Base-by-base conservation (phyloP, 1,284 basidiomycete genomes). In the Inonotus hispidus region DNA sequence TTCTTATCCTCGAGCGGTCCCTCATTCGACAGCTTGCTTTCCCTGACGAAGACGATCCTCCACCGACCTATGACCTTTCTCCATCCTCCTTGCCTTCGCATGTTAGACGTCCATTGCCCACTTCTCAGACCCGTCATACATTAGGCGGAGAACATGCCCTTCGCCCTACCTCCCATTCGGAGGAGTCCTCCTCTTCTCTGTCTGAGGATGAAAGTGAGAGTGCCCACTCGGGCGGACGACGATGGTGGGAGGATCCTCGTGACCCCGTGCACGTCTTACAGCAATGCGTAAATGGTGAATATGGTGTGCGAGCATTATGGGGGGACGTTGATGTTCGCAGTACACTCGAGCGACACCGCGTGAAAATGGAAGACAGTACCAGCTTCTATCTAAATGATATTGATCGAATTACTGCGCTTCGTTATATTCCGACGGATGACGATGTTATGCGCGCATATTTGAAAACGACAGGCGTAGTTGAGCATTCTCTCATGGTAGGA, bases 331-430 rank as follows among this genome's bases (percentile, higher is more conserved):
- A 74, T 62, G 88, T 92, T 57, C 77, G 76, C 64, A 75, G 79
- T 67, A 76, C 82, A 59, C 73, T 92, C 54, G 74, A 77, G 56
- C 85, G 89, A 74, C 83, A 80, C 69, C 76, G 79, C 25, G 69
- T 91, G 54, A 77, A 88, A 66, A 68, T 91, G 62, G 87, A 92
- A 73, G 89, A 92, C 70, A 89, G 85, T 71, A 85, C 87, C 62
- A 90, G 90, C 49, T 92, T 92, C 72, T 92, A 88, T 72, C 75
- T 92, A 60, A 81, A 92, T 68, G 88, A 92, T 68, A 87, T 92
- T 63, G 74, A 80, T 11, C 82, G 90, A 64, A 89, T 92, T 66
- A 89, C 90, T 21, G 84, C 85, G 11, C 84, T 84, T 72, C 85
- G 83, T 71, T 92, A 90, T 71, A 85, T 90, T 62, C 90, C 90